Evolutionary conservation across 345 rosid species (phyloP), one percentile per base, ranked within the genome.

Genomic region (Syzygium jambos): DNA sequence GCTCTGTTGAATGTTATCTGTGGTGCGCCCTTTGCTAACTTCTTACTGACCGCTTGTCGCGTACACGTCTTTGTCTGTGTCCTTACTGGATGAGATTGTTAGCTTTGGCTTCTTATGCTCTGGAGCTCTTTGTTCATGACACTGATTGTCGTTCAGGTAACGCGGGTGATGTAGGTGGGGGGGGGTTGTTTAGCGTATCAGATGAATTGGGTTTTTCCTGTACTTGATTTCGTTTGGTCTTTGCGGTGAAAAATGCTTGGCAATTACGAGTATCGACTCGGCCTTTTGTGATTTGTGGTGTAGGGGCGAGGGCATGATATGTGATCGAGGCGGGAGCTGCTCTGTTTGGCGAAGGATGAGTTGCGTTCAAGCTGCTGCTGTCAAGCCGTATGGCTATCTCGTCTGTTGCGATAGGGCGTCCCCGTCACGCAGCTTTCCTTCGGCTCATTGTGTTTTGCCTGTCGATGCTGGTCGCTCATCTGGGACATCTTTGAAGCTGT

Each of bases 321-420:
- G 61, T 84, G 86, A 23, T 87, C 51, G 27, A n/a, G 27, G 85
- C 21, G 86, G 52, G 51, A 51, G 55, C 46, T 21, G 22, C 49
- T 17, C 29, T 34, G 46, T 49, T 85, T 43, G 49, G 84, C 27
- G 19, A 56, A 85, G 52, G 85, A 88, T 88, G 89, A 88, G 89
- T 51, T 88, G 89, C 61, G 7, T 80, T 85, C 87, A 86, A 52
- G 87, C 87, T 38, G 27, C 84, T 51, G 68, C 80, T 43, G 61
- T 86, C 41, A 85, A 86, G 86, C 87, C 86, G 10, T 51, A 21
- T 57, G 82, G 82, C 46, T 73, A 73, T 53, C 65, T 34, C 2
- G 2, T 51, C 27, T 57, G 56, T 30, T 16, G 52, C 12, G 38
- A 86, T 16, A 22, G 38, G 19, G 29, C 23, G 2, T 51, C 34